phyloP scores from a whole-genome alignment of 192 early-diverging fungal species.

The Linnemannia zychae region DNA sequence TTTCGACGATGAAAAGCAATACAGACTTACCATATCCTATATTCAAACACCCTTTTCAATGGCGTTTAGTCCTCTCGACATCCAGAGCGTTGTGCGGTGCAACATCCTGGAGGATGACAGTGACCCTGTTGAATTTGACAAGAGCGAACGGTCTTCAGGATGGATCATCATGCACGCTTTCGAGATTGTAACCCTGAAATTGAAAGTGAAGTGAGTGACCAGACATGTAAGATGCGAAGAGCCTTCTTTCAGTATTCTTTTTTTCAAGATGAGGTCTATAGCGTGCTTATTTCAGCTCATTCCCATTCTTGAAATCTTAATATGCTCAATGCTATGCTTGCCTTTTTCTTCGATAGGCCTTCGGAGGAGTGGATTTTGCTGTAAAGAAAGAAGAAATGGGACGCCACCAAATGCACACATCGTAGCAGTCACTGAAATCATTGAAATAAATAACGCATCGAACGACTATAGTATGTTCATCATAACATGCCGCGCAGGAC shows the following conservation, averaged over 20 bases:
- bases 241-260: background rate
- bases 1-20: too few relatives aligned
- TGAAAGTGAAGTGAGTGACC: conserved; percentile 39
- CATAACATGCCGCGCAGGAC: background rate
- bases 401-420: background rate
- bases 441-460: background rate
- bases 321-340: background rate
- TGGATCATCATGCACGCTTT: conserved; percentile 38
- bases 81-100: conserved; percentile 67
- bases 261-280: too few relatives aligned
- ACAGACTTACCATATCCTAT: too few relatives aligned
- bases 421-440: background rate
- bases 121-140: conserved; percentile 43
- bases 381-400: background rate
- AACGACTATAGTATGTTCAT: background rate
- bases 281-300: background rate
- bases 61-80: conserved; percentile 60
- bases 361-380: background rate
- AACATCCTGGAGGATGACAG: conserved; percentile 88
- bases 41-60: conserved; percentile 14
- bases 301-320: background rate
- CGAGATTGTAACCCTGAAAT: conserved; percentile 49
- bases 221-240: conserved; percentile 5
- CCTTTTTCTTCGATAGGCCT: background rate
- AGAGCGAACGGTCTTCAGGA: conserved; percentile 46